These are phyloP conservation scores for Stagonosporopsis rhizophila DNA, from an alignment of 2,329 filamentous ascomycete genomes.

Conservation along the genomic window DNA sequence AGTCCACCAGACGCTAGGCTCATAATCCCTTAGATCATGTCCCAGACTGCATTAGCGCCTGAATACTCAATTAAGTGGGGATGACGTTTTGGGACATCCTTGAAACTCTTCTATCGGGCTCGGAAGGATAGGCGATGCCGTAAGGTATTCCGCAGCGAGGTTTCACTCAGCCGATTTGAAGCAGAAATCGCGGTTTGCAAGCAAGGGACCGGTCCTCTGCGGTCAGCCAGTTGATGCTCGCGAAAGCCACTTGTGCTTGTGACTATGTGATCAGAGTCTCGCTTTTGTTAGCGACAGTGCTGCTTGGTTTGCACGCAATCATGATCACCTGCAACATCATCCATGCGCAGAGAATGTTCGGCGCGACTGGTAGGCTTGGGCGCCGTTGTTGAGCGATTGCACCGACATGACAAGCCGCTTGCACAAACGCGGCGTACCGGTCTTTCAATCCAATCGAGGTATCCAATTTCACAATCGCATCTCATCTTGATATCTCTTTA, in stretches of 20 bases:
- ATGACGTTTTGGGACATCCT: constrained; percentile 25
- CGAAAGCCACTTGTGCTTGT: not conserved
- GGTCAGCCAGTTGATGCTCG: not conserved
- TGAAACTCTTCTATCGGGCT: constrained; percentile 3
- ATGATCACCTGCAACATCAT: not conserved
- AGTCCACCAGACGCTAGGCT: constrained; percentile 9
- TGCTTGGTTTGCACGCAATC: not conserved
- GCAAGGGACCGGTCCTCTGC: not conserved
- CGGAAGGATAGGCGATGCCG: constrained; percentile 18
- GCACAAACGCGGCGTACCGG: not conserved
- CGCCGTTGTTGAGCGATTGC: constrained; percentile 7
- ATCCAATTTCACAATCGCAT: not conserved
- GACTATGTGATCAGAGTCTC: not conserved
- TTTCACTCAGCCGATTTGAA: constrained; percentile 1
- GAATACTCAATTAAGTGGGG: constrained; percentile 19
- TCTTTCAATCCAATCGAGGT: not conserved
- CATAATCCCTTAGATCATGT: constrained; percentile 9
- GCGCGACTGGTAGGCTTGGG: constrained; percentile 2
- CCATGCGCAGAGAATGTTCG: constrained; percentile 7
- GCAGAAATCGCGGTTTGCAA: not conserved
- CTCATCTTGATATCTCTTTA: not conserved
- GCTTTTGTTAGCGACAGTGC: not conserved
- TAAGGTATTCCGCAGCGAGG: not conserved
- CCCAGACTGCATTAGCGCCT: constrained; percentile 24
- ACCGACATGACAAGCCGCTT: not conserved